Conservation (phyloP, 179 eudicot species). For the Pouteria campechiana region DNA sequence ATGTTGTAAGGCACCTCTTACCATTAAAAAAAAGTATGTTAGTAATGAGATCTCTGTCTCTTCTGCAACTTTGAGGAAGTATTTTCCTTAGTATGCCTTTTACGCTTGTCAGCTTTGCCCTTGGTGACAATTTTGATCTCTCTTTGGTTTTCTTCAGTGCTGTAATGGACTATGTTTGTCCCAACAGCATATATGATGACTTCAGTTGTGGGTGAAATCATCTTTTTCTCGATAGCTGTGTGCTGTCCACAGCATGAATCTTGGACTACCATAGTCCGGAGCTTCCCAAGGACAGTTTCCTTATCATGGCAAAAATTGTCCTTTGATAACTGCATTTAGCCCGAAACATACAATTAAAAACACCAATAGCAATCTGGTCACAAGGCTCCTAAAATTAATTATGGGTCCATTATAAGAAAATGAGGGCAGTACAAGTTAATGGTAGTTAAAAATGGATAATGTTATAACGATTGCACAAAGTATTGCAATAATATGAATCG, state of each 20-base stretch:
- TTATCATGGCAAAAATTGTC: conserved; percentile 29
- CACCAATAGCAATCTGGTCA: neutral
- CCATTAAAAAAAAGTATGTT: too few relatives aligned
- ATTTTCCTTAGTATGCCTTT: too few relatives aligned
- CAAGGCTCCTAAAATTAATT: neutral
- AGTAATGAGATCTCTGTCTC: too few relatives aligned
- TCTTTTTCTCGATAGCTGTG: conserved; percentile 35
- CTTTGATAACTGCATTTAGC: conserved; percentile 27
- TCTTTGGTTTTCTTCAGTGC: too few relatives aligned
- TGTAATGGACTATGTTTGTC: conserved; percentile 32
- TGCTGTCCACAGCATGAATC: conserved; percentile 41
- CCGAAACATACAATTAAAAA: neutral
- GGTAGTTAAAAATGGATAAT: neutral
- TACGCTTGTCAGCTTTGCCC: too few relatives aligned
- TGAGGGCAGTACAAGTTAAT: neutral
- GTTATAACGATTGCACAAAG: neutral
- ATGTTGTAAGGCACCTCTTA: too few relatives aligned
- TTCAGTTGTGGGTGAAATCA: conserved; percentile 33
- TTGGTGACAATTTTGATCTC: too few relatives aligned
- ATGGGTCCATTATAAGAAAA: neutral
- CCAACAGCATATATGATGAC: conserved; percentile 36
- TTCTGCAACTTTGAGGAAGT: too few relatives aligned
- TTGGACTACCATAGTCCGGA: conserved; percentile 28
- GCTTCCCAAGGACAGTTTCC: conserved; percentile 26
- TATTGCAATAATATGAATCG: too few relatives aligned